Evolutionary conservation across 257 asterid genomes (phyloP).

Genomic region (Jasminum sambac): DNA sequence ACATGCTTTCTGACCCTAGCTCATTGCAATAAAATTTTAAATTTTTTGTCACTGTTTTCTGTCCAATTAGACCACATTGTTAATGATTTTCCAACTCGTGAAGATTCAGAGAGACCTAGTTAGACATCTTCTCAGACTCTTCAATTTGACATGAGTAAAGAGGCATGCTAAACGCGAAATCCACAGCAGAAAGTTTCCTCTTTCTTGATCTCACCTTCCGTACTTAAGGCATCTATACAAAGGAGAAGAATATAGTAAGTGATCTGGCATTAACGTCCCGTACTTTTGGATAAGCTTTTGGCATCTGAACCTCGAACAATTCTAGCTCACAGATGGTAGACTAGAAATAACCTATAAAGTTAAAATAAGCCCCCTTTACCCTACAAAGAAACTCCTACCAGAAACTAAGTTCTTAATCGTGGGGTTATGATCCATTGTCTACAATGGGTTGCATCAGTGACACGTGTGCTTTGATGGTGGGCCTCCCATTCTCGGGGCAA

Average conservation of each 20-base stretch:
- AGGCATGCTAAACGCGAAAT: not conserved
- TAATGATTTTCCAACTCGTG: not conserved
- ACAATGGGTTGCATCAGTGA: no score
- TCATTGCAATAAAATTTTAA: not conserved
- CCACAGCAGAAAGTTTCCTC: not conserved
- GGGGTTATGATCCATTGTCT: no score
- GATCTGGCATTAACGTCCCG: not conserved
- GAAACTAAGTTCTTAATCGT: not conserved
- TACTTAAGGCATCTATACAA: not conserved
- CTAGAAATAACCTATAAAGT: not conserved
- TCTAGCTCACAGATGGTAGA: not conserved
- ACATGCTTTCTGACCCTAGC: not conserved
- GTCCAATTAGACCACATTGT: not conserved
- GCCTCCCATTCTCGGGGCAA: no score
- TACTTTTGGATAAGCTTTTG: not conserved
- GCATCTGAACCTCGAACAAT: not conserved
- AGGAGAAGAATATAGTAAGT: not conserved
- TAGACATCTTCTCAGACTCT: not conserved
- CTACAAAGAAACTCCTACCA: not conserved
- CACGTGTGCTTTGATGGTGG: no score
- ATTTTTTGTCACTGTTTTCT: not conserved
- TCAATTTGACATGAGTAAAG: not conserved
- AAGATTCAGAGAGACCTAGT: not conserved
- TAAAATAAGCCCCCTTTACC: not conserved
- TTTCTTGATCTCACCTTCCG: not conserved